These are phyloP conservation scores for Curvularia eragrostidis DNA, from an alignment of 2,329 filamentous ascomycete species.

Conservation along the genomic window DNA sequence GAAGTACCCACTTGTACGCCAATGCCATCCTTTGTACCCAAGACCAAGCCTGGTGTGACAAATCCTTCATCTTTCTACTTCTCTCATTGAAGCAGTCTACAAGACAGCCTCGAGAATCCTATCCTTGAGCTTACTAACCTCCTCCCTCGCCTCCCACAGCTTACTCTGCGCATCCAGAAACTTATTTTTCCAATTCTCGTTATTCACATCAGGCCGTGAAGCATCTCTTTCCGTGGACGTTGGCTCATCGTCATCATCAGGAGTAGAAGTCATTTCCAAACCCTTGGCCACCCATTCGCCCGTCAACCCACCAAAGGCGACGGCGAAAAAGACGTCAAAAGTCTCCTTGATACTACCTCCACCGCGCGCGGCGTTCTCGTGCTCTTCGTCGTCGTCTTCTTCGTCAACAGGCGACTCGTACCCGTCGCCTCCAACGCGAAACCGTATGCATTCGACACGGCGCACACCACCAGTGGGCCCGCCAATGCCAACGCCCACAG, in stretches of 20 bases:
- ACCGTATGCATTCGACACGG: conserved; percentile 52
- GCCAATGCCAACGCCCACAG: conserved; percentile 49
- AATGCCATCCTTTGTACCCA: not conserved
- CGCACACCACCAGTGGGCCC: conserved; percentile 44
- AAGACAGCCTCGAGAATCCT: conserved; percentile 50
- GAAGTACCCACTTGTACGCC: not conserved
- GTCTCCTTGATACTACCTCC: conserved; percentile 44
- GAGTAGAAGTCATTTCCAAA: conserved; percentile 22
- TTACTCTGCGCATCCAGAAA: conserved; percentile 44
- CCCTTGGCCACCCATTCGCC: conserved; percentile 55
- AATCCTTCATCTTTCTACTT: not conserved
- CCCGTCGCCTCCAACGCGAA: conserved; percentile 50
- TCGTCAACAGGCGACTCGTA: conserved; percentile 53
- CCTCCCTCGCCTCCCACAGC: conserved; percentile 46
- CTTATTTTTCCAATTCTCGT: conserved; percentile 40
- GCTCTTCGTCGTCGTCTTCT: conserved; percentile 42
- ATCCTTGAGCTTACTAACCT: conserved; percentile 45
- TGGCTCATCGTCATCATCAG: conserved; percentile 1
- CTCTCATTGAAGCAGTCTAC: conserved; percentile 18
- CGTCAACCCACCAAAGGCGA: conserved; percentile 50
- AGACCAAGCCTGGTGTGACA: not conserved
- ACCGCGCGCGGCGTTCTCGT: conserved; percentile 9
- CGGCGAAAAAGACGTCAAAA: conserved; percentile 55
- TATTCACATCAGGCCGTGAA: conserved; percentile 23
- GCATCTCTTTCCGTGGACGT: conserved; percentile 5